phyloP scores from a whole-genome alignment of 2,329 filamentous ascomycete genomes.

The Sarocladiaceae sp. region DNA sequence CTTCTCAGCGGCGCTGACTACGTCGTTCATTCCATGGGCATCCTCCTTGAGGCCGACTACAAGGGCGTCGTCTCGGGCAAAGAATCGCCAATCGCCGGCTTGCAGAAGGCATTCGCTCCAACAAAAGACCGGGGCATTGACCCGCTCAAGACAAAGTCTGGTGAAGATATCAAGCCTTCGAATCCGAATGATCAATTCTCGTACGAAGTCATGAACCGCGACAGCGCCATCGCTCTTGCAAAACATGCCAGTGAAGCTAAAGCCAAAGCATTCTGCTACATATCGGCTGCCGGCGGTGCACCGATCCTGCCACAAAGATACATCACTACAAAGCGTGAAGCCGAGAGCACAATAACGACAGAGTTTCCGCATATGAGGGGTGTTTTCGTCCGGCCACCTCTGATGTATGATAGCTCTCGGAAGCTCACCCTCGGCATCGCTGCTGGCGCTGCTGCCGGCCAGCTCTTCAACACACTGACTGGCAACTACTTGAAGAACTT shows the following conservation, averaged over 20 bases:
- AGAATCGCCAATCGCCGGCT: slow-evolving; percentile 74
- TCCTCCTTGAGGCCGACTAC: slow-evolving; percentile 95
- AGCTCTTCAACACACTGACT: slow-evolving; percentile 71
- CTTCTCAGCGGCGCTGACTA: slow-evolving; percentile 74
- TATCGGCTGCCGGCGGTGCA: slow-evolving; percentile 83
- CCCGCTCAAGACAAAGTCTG: slow-evolving; percentile 59
- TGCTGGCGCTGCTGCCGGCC: slow-evolving; percentile 68
- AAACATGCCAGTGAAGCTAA: slow-evolving; percentile 65
- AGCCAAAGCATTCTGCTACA: slow-evolving; percentile 73
- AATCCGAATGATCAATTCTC: slow-evolving; percentile 75
- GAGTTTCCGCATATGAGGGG: slow-evolving; percentile 72
- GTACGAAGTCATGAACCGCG: slow-evolving; percentile 96
- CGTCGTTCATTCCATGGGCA: slow-evolving; percentile 93
- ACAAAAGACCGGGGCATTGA: slow-evolving; percentile 62
- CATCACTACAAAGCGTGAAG: slow-evolving; percentile 86
- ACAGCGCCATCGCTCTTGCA: slow-evolving; percentile 79
- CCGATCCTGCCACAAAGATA: slow-evolving; percentile 82
- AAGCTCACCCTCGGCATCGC: slow-evolving; percentile 83
- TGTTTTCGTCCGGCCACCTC: slow-evolving; percentile 79
- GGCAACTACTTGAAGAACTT: slow-evolving; percentile 71
- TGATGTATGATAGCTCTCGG: slow-evolving; percentile 83
- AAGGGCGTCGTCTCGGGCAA: slow-evolving; percentile 83
- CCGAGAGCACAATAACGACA: slow-evolving; percentile 70
- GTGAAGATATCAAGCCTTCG: slow-evolving; percentile 58
- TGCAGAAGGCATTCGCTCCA: slow-evolving; percentile 73